A percentile compares a stretch with the other conserved stretches of the same genome.
Conservation (phyloP, 2,329 filamentous ascomycete genomes). For the Nemania sp. region DNA sequence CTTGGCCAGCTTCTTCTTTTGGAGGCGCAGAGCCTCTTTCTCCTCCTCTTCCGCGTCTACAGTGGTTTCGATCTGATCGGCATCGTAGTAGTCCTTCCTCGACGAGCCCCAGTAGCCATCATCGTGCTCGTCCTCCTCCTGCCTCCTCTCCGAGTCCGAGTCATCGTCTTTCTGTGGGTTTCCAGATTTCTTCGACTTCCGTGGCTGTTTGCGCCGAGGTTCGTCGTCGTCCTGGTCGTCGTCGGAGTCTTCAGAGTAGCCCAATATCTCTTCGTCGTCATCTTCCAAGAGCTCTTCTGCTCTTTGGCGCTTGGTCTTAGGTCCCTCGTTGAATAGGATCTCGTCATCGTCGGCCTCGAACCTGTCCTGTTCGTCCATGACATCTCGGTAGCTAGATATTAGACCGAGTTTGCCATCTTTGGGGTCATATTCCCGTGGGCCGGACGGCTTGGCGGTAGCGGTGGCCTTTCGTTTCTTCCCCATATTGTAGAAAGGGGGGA, state of each 20-base stretch:
- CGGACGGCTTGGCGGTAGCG: slow-evolving; percentile 50
- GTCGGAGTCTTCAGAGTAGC: slow-evolving; percentile 63
- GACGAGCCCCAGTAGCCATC: slow-evolving; percentile 84
- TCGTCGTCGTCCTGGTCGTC: slow-evolving; percentile 47
- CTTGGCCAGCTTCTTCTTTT: slow-evolving; percentile 86
- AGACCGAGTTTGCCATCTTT: slow-evolving; percentile 65
- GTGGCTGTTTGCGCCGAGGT: slow-evolving; percentile 53
- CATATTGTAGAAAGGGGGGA: slow-evolving; percentile 51
- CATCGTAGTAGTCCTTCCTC: slow-evolving; percentile 90
- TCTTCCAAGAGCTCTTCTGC: slow-evolving; percentile 52
- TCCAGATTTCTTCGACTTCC: slow-evolving; percentile 31
- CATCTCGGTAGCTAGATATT: slow-evolving; percentile 73
- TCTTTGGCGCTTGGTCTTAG: slow-evolving; percentile 75
- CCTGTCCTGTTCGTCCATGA: slow-evolving; percentile 93
- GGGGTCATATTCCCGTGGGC: slow-evolving; percentile 59
- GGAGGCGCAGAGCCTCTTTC: slow-evolving; percentile 81
- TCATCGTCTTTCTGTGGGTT: slow-evolving; percentile 36
- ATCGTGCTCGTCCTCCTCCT: slow-evolving; percentile 53
- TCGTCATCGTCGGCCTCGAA: slow-evolving; percentile 87
- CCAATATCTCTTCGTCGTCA: slow-evolving; percentile 67
- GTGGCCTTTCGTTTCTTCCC: slow-evolving; percentile 72
- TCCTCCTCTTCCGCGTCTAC: slow-evolving; percentile 83
- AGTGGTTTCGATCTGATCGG: slow-evolving; percentile 63
- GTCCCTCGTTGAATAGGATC: slow-evolving; percentile 81
- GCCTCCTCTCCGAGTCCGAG: slow-evolving; percentile 54